Evolutionary conservation across 805 yeast genomes (phyloP).

Genomic region (Saturnispora saitoi): DNA sequence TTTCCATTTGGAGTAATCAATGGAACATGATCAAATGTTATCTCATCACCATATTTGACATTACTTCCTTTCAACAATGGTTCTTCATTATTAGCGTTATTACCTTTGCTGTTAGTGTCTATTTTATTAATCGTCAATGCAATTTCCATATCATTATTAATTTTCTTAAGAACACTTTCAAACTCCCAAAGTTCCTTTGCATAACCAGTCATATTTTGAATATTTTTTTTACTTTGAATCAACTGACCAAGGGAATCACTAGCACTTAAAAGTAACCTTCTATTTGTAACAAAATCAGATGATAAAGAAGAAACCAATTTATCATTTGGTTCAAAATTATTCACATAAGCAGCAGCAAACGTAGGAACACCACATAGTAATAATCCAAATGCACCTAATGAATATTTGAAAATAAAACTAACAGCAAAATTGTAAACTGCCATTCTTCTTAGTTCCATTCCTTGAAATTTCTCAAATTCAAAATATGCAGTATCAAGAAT

Average conservation of each 20-base stretch:
- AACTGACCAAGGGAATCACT: constrained; percentile 84
- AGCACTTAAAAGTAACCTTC: constrained; percentile 74
- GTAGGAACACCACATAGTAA: constrained; percentile 83
- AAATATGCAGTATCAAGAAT: constrained; percentile 73
- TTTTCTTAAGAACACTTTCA: constrained; percentile 50
- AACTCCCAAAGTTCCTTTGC: constrained; percentile 66
- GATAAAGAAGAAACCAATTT: constrained; percentile 35
- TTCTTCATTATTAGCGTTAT: constrained; percentile 4
- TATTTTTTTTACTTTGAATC: constrained; percentile 74
- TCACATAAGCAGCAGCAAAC: constrained; percentile 35
- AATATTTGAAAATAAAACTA: constrained; percentile 80
- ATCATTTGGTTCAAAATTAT: constrained; percentile 39
- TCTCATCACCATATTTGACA: constrained; percentile 44
- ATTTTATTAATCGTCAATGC: constrained; percentile 9
- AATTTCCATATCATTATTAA: constrained; percentile 26
- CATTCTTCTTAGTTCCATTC: constrained; percentile 62
- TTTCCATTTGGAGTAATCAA: constrained; percentile 81
- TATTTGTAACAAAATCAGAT: constrained; percentile 81
- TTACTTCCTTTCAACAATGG: constrained; percentile 28
- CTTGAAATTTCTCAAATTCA: constrained; percentile 67
- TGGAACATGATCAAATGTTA: constrained; percentile 69
- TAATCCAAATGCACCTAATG: constrained; percentile 94
- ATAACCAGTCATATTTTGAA: constrained; percentile 79
- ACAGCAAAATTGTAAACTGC: constrained; percentile 79
- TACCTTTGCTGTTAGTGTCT: not conserved